These are phyloP conservation scores for Sugiyamaella mastotermitis DNA, from an alignment of 805 yeast genomes.

Conservation along the genomic window DNA sequence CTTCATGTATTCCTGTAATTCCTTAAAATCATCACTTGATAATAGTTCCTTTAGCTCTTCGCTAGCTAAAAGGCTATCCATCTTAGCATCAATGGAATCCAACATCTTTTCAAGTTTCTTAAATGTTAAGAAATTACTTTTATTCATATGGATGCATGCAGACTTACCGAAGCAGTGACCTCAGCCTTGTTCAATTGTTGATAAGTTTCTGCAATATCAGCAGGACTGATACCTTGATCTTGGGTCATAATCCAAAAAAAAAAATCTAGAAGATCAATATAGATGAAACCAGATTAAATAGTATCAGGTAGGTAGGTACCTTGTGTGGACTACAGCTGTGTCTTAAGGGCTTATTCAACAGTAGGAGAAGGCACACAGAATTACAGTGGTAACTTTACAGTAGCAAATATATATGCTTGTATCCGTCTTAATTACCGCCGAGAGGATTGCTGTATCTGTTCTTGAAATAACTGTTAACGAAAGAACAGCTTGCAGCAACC, in stretches of 20 bases:
- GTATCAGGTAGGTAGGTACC: not conserved
- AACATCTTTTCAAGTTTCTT: conserved; percentile 55
- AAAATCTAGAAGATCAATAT: too few species aligned
- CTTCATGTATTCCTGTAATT: conserved; percentile 10
- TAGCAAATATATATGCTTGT: too few species aligned
- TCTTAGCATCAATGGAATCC: conserved; percentile 57
- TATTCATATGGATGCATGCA: not conserved
- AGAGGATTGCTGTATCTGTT: too few species aligned
- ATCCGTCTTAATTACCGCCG: too few species aligned
- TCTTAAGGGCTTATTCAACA: not conserved
- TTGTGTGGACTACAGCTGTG: not conserved
- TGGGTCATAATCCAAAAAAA: conserved; percentile 7
- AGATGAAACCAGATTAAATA: too few species aligned
- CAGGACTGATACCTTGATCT: conserved; percentile 11
- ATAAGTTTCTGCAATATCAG: conserved; percentile 49
- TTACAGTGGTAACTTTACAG: too few species aligned
- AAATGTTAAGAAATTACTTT: not conserved
- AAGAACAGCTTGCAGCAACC: too few species aligned
- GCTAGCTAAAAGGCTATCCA: conserved; percentile 44
- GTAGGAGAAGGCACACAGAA: too few species aligned
- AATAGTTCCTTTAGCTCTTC: conserved; percentile 31
- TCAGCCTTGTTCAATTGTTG: conserved; percentile 64
- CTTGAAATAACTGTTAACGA: too few species aligned
- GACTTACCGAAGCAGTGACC: conserved; percentile 46
- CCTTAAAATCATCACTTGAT: conserved; percentile 11